Conservation (phyloP, 306 rosid genomes). For the Cicer cuneatum region DNA sequence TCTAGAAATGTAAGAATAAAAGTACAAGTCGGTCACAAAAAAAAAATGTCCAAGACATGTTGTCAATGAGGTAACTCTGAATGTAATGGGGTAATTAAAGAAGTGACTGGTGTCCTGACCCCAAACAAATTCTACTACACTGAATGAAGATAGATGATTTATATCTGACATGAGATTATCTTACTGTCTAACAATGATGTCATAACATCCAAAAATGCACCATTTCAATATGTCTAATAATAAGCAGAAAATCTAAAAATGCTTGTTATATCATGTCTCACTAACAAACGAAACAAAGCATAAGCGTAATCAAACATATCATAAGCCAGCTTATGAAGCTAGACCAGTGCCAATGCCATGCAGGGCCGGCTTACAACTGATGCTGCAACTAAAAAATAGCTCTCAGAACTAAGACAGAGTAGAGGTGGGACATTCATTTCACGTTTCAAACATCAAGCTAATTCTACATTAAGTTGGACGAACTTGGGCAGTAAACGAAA, state of each 20-base stretch:
- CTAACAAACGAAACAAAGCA: not conserved
- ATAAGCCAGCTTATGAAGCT: slow-evolving; percentile 1
- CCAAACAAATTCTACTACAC: not conserved
- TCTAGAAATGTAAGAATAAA: slow-evolving; percentile 8
- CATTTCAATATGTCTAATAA: not conserved
- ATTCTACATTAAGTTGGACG: not conserved
- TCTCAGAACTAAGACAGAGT: not conserved
- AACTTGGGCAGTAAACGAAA: slow-evolving; percentile 13
- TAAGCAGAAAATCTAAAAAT: not conserved
- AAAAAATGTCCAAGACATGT: too few species aligned
- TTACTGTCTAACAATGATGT: not conserved
- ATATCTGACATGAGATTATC: not conserved
- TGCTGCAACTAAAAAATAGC: not conserved
- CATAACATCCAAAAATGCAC: not conserved
- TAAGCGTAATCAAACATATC: not conserved
- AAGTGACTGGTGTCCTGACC: not conserved
- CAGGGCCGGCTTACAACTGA: slow-evolving; percentile 9
- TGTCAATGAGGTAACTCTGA: not conserved
- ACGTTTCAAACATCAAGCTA: not conserved
- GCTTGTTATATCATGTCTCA: not conserved
- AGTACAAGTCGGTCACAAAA: not conserved
- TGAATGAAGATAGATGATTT: not conserved
- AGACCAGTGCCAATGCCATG: not conserved
- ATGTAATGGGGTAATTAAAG: not conserved
- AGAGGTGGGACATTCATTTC: slow-evolving; percentile 6